Evolutionary conservation across 345 rosid species (phyloP).

Genomic region (Cardamine occulta): DNA sequence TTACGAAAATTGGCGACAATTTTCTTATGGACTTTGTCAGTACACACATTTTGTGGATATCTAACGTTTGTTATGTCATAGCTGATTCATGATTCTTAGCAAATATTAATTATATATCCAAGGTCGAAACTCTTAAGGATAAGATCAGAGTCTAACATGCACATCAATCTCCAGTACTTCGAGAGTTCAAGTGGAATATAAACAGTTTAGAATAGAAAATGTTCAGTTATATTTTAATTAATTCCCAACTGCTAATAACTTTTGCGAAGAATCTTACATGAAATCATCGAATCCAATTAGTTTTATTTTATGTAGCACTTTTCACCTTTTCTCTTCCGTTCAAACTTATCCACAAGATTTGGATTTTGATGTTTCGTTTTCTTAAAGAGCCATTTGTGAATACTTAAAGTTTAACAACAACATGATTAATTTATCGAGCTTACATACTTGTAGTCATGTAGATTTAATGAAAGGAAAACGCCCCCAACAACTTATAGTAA

Average conservation of each 20-base stretch:
- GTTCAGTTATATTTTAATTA: constrained; percentile 13
- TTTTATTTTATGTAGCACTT: constrained; percentile 41
- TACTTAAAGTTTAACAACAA: constrained; percentile 13
- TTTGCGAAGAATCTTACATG: constrained; percentile 35
- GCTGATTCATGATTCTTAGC: constrained; percentile 25
- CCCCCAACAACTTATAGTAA: constrained; percentile 18
- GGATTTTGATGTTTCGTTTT: constrained; percentile 41
- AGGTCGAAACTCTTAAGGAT: constrained; percentile 17
- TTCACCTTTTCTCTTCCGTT: constrained; percentile 29
- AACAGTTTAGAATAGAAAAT: constrained; percentile 13
- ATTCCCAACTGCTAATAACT: neutral
- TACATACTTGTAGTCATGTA: neutral
- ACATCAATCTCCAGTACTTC: constrained; percentile 38
- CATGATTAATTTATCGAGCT: constrained; percentile 21
- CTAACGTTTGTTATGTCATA: neutral
- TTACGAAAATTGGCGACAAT: neutral
- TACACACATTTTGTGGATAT: neutral
- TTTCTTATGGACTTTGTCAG: neutral
- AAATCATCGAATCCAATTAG: constrained; percentile 41
- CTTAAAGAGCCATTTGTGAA: constrained; percentile 42
- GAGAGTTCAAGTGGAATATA: constrained; percentile 31
- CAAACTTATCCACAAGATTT: constrained; percentile 39
- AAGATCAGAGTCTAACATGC: constrained; percentile 22
- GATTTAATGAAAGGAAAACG: neutral
- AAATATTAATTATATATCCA: constrained; percentile 1